phyloP scores from a whole-genome alignment of 768 basidiomycete species.

The Harrya chromipes region DNA sequence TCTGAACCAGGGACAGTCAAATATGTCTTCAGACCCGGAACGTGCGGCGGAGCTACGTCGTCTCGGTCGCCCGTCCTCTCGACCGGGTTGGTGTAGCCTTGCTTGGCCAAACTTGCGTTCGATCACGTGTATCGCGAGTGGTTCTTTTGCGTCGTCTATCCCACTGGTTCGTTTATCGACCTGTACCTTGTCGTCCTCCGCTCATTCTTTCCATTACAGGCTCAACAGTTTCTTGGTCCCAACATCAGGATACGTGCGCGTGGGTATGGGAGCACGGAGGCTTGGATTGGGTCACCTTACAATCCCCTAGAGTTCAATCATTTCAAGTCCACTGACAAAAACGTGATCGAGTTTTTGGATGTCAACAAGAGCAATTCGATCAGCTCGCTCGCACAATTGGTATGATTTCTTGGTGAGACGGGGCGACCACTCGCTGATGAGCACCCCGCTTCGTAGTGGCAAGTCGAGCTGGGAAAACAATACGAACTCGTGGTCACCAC shows the following conservation, averaged over 20 bases:
- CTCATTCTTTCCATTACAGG: slow-evolving; percentile 1
- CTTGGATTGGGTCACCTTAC: slow-evolving; percentile 5
- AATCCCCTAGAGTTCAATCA: slow-evolving; percentile 5
- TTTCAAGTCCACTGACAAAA: not conserved
- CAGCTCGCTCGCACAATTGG: not conserved
- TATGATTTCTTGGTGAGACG: not conserved
- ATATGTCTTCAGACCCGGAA: not conserved
- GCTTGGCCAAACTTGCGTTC: slow-evolving; percentile 13
- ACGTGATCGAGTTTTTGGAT: slow-evolving; percentile 17
- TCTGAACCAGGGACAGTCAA: not conserved
- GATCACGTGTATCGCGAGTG: slow-evolving; percentile 6
- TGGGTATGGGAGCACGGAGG: slow-evolving; percentile 7
- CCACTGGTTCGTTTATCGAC: slow-evolving; percentile 5
- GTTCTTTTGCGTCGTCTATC: slow-evolving; percentile 10
- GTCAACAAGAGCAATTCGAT: not conserved
- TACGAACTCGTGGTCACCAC: slow-evolving; percentile 23
- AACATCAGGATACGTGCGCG: not conserved
- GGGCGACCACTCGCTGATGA: not conserved
- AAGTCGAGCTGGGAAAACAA: slow-evolving; percentile 6
- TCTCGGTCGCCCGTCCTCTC: slow-evolving; percentile 13
- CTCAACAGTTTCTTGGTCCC: slow-evolving; percentile 13
- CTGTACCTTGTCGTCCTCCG: too few species aligned
- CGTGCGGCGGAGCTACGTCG: slow-evolving; percentile 8
- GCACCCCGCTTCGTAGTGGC: slow-evolving; percentile 10
- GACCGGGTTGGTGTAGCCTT: slow-evolving; percentile 11